A percentile compares a stretch with the other conserved stretches of the same genome.
Evolutionary conservation across 345 rosid species (phyloP).

Genomic region (Hirschfeldia incana): DNA sequence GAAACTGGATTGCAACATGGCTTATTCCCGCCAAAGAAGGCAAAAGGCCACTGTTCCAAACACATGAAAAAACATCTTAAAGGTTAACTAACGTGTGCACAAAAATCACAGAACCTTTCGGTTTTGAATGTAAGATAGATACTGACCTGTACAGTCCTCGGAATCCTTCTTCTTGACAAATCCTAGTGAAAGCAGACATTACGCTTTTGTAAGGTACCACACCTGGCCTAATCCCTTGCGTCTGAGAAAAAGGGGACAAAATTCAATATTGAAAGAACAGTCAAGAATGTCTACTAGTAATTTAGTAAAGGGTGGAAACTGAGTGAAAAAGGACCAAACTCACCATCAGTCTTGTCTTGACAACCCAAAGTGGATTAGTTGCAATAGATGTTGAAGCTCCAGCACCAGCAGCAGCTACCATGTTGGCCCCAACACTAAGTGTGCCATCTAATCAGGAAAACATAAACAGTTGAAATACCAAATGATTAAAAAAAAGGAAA

Average conservation of each 20-base stretch:
- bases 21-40: constrained; percentile 93
- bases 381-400: constrained; percentile 86
- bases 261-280: not conserved
- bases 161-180: constrained; percentile 78
- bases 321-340: constrained; percentile 29
- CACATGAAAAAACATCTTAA: constrained; percentile 4
- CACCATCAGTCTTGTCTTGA: constrained; percentile 95
- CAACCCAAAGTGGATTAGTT: constrained; percentile 98
- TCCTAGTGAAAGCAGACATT: constrained; percentile 76
- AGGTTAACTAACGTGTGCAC: not conserved
- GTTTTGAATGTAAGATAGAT: not conserved
- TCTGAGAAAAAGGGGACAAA: constrained; percentile 35
- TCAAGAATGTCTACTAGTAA: not conserved
- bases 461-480: not conserved
- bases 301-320: not conserved
- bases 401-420: constrained; percentile 94
- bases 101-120: not conserved
- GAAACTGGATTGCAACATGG: constrained; percentile 97
- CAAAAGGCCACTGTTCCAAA: constrained; percentile 76
- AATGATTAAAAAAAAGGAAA: not conserved
- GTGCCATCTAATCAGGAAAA: constrained; percentile 48
- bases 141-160: constrained; percentile 90
- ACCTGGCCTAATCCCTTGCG: constrained; percentile 70
- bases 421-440: constrained; percentile 69
- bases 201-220: constrained; percentile 84